A percentile compares a stretch with the other conserved stretches of the same genome.
phyloP scores from a whole-genome alignment of 805 yeast species.

The Pichia gijzeniarum region DNA sequence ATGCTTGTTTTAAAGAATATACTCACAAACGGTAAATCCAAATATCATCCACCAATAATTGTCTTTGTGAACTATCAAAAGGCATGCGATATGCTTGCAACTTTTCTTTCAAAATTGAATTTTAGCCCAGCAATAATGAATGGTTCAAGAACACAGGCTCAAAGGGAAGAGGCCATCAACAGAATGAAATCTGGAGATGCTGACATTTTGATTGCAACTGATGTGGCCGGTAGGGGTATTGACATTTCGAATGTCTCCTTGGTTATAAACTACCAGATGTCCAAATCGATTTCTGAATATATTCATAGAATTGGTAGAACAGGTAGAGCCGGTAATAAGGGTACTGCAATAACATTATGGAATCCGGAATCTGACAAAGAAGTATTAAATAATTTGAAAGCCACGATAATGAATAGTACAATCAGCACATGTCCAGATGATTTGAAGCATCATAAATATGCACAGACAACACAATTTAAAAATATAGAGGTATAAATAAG shows the following conservation, averaged over 20 bases:
- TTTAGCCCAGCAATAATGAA: constrained; percentile 61
- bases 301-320: constrained; percentile 95
- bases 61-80: constrained; percentile 75
- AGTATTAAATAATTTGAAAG: constrained; percentile 44
- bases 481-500: constrained; percentile 10
- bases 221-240: constrained; percentile 93
- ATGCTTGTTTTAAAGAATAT: constrained; percentile 37
- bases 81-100: constrained; percentile 60
- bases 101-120: constrained; percentile 40
- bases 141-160: constrained; percentile 81
- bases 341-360: constrained; percentile 70
- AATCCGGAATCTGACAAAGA: constrained; percentile 46
- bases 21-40: constrained; percentile 16
- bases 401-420: constrained; percentile 39
- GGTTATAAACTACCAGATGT: constrained; percentile 84
- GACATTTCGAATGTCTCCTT: constrained; percentile 84
- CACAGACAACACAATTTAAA: neutral
- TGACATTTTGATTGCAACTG: constrained; percentile 79
- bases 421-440: constrained; percentile 37
- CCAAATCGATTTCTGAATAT: constrained; percentile 71
- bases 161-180: constrained; percentile 71
- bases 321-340: constrained; percentile 86
- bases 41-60: constrained; percentile 61
- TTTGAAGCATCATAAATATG: constrained; percentile 19
- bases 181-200: constrained; percentile 49